These are phyloP conservation scores for Discostella stelligeroides DNA, from an alignment of 108 stramenopile species.

Conservation along the genomic window DNA sequence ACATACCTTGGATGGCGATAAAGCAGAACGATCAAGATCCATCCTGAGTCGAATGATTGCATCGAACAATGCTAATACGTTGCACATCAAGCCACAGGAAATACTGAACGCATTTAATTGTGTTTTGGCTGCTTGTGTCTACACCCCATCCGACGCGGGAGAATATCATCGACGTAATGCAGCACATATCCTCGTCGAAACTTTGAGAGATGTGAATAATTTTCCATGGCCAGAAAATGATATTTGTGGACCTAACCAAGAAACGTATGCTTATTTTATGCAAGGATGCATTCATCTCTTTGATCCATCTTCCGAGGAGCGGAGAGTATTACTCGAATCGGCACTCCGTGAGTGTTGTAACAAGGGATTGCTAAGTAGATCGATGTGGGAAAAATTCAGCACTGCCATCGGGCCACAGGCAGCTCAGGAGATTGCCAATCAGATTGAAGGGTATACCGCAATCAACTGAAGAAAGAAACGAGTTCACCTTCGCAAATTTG, in stretches of 20 bases:
- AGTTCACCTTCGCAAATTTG: too few species aligned
- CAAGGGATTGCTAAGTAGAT: slow-evolving; percentile 26
- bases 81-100: neutral
- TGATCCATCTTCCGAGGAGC: slow-evolving; percentile 17
- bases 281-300: slow-evolving; percentile 41
- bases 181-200: slow-evolving; percentile 34
- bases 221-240: neutral
- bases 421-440: neutral
- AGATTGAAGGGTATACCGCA: too few species aligned
- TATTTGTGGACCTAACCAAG: slow-evolving; percentile 24
- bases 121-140: slow-evolving; percentile 34
- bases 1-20: slow-evolving; percentile 30
- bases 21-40: slow-evolving; percentile 32
- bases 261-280: slow-evolving; percentile 35
- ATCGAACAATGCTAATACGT: neutral
- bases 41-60: slow-evolving; percentile 20
- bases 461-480: too few species aligned
- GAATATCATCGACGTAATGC: slow-evolving; percentile 34
- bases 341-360: slow-evolving; percentile 37
- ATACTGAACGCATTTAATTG: slow-evolving; percentile 34
- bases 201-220: slow-evolving; percentile 30
- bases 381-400: slow-evolving; percentile 45
- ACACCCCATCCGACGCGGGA: slow-evolving; percentile 26
- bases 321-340: slow-evolving; percentile 18
- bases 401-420: slow-evolving; percentile 7